Conservation (phyloP, 2,329 filamentous ascomycete species). For the Alternaria alternata region DNA sequence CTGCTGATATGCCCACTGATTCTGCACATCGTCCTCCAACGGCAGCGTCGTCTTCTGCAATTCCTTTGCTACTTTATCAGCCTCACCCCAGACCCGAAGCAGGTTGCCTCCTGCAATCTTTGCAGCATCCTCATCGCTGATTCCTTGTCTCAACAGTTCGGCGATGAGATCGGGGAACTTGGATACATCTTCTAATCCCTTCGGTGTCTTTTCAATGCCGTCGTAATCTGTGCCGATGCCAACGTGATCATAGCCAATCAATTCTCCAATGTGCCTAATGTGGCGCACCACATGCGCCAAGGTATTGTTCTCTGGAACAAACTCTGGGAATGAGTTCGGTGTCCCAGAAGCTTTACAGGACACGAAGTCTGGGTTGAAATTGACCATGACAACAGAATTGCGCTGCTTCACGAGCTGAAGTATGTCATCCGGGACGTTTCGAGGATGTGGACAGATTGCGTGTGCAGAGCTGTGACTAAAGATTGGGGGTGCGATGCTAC, state of each 20-base stretch:
- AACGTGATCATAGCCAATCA: slow-evolving; percentile 87
- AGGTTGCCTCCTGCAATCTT: slow-evolving; percentile 84
- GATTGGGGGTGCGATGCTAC: slow-evolving; percentile 82
- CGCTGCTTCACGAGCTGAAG: slow-evolving; percentile 76
- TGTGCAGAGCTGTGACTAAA: slow-evolving; percentile 89
- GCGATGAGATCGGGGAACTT: slow-evolving; percentile 82
- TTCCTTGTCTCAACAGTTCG: slow-evolving; percentile 75
- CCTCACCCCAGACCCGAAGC: slow-evolving; percentile 82
- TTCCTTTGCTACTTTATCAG: slow-evolving; percentile 73
- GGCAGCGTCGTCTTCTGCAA: slow-evolving; percentile 64
- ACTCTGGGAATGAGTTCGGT: slow-evolving; percentile 71
- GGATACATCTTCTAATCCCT: slow-evolving; percentile 83
- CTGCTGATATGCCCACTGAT: slow-evolving; percentile 25
- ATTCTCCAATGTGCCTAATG: slow-evolving; percentile 80
- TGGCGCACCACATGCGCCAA: slow-evolving; percentile 81
- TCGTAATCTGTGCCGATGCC: slow-evolving; percentile 92
- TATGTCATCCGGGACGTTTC: slow-evolving; percentile 88
- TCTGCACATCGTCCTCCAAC: slow-evolving; percentile 54
- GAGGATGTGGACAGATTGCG: slow-evolving; percentile 82
- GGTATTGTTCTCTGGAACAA: slow-evolving; percentile 73
- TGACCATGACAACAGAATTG: slow-evolving; percentile 87
- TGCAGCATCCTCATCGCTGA: slow-evolving; percentile 75
- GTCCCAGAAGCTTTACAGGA: slow-evolving; percentile 71
- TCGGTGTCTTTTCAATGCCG: slow-evolving; percentile 71
- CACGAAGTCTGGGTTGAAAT: slow-evolving; percentile 84